Percentiles rank a stretch among this genome's conserved stretches.
These are phyloP conservation scores for Penicillium griseofulvum DNA, from an alignment of 2,329 filamentous ascomycete genomes.

Conservation along the genomic window DNA sequence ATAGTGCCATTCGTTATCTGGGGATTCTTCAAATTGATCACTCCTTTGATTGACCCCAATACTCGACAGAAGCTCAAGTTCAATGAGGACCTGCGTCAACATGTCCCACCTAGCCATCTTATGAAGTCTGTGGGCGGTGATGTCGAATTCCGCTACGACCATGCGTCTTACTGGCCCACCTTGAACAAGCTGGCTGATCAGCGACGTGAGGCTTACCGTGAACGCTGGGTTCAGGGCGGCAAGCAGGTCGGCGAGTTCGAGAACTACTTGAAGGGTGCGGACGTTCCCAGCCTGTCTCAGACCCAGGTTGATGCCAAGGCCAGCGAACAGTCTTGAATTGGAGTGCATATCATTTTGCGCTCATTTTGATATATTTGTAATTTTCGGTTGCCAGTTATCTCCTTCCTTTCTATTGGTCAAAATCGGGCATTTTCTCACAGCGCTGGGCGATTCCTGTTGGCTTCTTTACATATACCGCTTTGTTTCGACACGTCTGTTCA, in stretches of 20 bases:
- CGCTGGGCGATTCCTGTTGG: background rate
- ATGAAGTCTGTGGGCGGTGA: conserved; percentile 76
- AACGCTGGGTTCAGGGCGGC: conserved; percentile 77
- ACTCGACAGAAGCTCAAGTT: conserved; percentile 96
- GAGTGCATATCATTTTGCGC: background rate
- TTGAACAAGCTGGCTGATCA: conserved; percentile 69
- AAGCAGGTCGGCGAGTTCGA: conserved; percentile 83
- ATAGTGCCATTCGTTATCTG: conserved; percentile 85
- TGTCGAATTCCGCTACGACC: conserved; percentile 88
- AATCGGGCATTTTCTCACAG: background rate
- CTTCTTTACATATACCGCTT: background rate
- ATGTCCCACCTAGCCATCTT: conserved; percentile 78
- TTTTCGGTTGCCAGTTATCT: background rate
- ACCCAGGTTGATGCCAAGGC: conserved; percentile 17
- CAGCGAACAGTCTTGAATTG: conserved; percentile 3
- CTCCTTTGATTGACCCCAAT: conserved; percentile 91
- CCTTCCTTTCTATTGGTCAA: background rate
- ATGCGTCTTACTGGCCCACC: conserved; percentile 83
- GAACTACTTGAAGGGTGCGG: conserved; percentile 76
- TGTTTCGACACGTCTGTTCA: conserved; percentile 2
- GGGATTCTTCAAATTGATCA: conserved; percentile 95
- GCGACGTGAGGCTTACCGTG: conserved; percentile 60
- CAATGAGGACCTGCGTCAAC: conserved; percentile 83
- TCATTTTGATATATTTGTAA: background rate
- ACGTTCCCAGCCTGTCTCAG: conserved; percentile 39